Base-by-base conservation (phyloP, 345 rosid species). In the Rhizophora mangle region DNA sequence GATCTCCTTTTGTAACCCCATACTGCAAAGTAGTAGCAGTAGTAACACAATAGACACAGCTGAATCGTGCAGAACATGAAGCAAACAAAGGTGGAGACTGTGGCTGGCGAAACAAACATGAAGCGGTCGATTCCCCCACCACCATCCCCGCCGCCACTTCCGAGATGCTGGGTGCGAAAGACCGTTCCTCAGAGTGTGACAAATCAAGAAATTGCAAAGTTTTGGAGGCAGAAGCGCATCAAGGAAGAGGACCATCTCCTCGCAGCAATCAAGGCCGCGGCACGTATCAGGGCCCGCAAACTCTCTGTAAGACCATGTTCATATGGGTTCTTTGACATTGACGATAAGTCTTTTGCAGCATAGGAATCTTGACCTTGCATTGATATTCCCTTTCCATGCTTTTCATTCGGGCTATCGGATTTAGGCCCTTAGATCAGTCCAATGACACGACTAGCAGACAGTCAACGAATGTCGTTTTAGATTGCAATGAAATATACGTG, bases 191-290 rank as follows among this genome's bases (percentile, higher is more conserved):
- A 78, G 29, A 89, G 96, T 58, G 82, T 90, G 57, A 93, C 98
- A 1, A 90, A 89, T 39, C 86, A 63, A 70, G 92, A 90, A 83
- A 90, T 93, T 58, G 93, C 89, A 22, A 86, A 78, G 80, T 93
- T 83, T 71, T 93, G 96, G 97, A 87, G 88, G 79, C 80, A 75
- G 79, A 93, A 85, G 76, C 85, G 80, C 56, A 68, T 84, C 51
- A 83, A 75, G 57, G 90, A 90, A 83, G 96, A 93, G 75, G 96
- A 89, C 51, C 98, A 90, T 74, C 90, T 93, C 76, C 83, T 86
- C 30, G 95, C 93, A 64, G 96, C 98, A 63, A 89, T 90, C 76
- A 93, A 93, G 69, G 96, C 96, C 13, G 92, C 96, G 0, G 96
- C 96, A 32, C 87, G 88, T 68, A 74, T 88, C 67, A 78, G 93